These are phyloP conservation scores for Cercophora scortea DNA, from an alignment of 495 filamentous ascomycete genomes.

Conservation along the genomic window DNA sequence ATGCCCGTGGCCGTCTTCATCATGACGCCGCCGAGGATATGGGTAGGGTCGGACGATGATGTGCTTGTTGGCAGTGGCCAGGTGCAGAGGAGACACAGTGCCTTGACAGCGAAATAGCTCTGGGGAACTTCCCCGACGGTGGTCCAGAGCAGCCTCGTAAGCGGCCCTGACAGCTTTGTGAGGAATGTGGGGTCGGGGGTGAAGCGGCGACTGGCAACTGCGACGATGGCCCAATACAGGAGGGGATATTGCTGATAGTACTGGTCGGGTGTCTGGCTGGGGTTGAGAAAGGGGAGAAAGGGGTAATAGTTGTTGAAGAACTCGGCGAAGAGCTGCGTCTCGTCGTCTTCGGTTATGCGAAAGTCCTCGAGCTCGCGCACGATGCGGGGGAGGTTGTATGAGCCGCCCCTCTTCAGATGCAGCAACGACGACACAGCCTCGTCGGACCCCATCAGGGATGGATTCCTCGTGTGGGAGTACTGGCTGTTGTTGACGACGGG, in stretches of 20 bases:
- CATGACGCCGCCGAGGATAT: slow-evolving; percentile 86
- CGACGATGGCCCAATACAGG: slow-evolving; percentile 82
- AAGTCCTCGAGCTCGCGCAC: slow-evolving; percentile 64
- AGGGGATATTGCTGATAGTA: slow-evolving; percentile 67
- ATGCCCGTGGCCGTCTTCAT: slow-evolving; percentile 88
- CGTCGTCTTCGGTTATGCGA: slow-evolving; percentile 61
- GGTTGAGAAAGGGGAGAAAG: slow-evolving; percentile 75
- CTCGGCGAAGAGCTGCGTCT: slow-evolving; percentile 68
- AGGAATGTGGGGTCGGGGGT: slow-evolving; percentile 57
- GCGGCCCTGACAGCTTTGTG: slow-evolving; percentile 59
- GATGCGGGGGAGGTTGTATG: slow-evolving; percentile 43
- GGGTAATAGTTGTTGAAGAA: slow-evolving; percentile 80
- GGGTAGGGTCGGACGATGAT: slow-evolving; percentile 79
- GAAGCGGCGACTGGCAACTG: slow-evolving; percentile 72
- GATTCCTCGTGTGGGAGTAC: slow-evolving; percentile 47
- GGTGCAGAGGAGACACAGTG: slow-evolving; percentile 77
- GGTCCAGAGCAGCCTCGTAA: slow-evolving; percentile 72
- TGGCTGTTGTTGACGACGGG: slow-evolving; percentile 45
- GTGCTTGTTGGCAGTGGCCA: slow-evolving; percentile 88
- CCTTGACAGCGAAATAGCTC: slow-evolving; percentile 86
- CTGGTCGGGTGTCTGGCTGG: slow-evolving; percentile 59
- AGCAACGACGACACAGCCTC: slow-evolving; percentile 78
- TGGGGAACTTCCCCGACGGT: slow-evolving; percentile 76
- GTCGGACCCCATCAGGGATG: slow-evolving; percentile 68
- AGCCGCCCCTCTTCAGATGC: slow-evolving; percentile 57